Evolutionary conservation across 2,329 filamentous ascomycete genomes (phyloP).

Genomic region (Hypoxylon sp.): DNA sequence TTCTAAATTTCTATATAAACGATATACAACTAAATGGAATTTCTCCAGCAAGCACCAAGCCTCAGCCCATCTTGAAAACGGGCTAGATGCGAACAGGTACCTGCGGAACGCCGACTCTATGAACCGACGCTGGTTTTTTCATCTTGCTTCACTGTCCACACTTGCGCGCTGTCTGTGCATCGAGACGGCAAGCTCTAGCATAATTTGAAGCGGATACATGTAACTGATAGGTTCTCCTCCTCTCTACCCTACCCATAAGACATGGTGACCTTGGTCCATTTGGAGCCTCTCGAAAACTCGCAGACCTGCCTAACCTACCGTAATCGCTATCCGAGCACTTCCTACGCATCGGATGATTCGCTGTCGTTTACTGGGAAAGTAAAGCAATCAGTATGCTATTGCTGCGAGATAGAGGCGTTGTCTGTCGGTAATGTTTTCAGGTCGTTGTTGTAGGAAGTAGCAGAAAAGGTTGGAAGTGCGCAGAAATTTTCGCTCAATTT

Average conservation of each 20-base stretch:
- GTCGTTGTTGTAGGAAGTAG: conserved; percentile 9
- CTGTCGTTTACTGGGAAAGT: neutral
- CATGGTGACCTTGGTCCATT: neutral
- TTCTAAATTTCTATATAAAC: neutral
- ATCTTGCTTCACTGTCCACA: conserved; percentile 79
- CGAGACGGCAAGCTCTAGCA: conserved; percentile 75
- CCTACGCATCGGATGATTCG: neutral
- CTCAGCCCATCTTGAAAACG: conserved; percentile 43
- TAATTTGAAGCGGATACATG: conserved; percentile 65
- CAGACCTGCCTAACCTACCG: conserved; percentile 2
- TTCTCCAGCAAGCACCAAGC: conserved; percentile 51
- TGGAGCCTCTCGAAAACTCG: neutral
- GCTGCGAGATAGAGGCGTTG: neutral
- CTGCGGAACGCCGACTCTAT: conserved; percentile 43
- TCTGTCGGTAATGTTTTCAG: neutral
- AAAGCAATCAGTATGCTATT: neutral
- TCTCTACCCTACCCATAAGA: neutral
- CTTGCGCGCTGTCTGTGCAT: conserved; percentile 68
- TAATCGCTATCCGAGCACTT: neutral
- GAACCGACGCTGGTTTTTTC: conserved; percentile 53
- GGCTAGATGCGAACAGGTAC: conserved; percentile 38
- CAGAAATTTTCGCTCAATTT: conserved; percentile 31
- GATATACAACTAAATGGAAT: conserved; percentile 29
- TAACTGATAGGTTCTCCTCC: neutral
- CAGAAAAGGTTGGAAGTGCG: neutral